A percentile compares a stretch with the other conserved stretches of the same genome.
Evolutionary conservation across 352 stramenopile genomes (phyloP).

Genomic region (Phytopythium sindhum): DNA sequence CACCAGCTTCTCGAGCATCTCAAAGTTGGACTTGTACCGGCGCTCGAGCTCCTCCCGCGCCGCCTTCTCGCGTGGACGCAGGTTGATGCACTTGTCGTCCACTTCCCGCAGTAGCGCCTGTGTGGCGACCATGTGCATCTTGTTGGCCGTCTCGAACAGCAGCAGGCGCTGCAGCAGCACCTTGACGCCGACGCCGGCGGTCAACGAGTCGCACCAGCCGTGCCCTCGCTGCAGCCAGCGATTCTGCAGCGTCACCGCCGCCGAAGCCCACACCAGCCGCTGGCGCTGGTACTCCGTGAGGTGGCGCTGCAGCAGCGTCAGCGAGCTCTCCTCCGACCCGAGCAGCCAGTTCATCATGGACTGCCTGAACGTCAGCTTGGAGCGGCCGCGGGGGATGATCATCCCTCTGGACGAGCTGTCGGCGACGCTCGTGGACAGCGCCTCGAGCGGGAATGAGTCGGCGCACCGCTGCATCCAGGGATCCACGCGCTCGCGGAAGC

Average conservation of each 20-base stretch:
- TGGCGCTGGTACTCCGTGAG: conserved; percentile 49
- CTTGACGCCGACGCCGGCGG: conserved; percentile 59
- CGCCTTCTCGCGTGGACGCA: conserved; percentile 38
- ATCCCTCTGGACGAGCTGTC: conserved; percentile 34
- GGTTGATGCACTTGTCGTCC: conserved; percentile 55
- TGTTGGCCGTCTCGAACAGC: conserved; percentile 62
- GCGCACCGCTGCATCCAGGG: conserved; percentile 25
- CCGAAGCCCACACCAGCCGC: conserved; percentile 49
- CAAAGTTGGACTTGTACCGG: conserved; percentile 36
- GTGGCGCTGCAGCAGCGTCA: conserved; percentile 38
- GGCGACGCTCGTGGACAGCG: background rate
- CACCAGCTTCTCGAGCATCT: conserved; percentile 51
- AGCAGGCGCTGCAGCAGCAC: conserved; percentile 51
- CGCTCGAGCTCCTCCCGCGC: conserved; percentile 38
- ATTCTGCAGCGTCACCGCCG: conserved; percentile 53
- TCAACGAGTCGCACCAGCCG: conserved; percentile 61
- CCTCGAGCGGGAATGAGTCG: conserved; percentile 44
- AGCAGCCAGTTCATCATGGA: conserved; percentile 61
- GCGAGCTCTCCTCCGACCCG: conserved; percentile 39
- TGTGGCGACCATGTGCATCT: conserved; percentile 76
- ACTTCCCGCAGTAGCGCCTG: conserved; percentile 54
- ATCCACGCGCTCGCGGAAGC: conserved; percentile 53
- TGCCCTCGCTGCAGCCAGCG: conserved; percentile 63
- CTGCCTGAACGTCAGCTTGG: conserved; percentile 36
- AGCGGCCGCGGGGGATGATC: conserved; percentile 44